phyloP scores from a whole-genome alignment of 768 basidiomycete species.

The Tricholoma bakamatsutake region DNA sequence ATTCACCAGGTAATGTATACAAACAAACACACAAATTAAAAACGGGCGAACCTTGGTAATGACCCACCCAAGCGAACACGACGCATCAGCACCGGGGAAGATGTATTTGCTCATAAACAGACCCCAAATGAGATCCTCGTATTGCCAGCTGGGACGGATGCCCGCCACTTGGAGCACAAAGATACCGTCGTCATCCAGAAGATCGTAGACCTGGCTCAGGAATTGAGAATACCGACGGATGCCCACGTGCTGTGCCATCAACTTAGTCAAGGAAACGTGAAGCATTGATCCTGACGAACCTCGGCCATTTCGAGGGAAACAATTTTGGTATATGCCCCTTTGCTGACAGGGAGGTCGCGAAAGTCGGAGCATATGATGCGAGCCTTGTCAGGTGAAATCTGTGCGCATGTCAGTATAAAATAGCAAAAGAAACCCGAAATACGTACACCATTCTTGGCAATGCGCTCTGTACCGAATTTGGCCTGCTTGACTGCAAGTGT shows the following conservation, averaged over 20 bases:
- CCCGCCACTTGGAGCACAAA: slow-evolving; percentile 98
- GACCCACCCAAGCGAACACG: slow-evolving; percentile 94
- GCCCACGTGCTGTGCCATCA: slow-evolving; percentile 71
- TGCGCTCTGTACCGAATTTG: slow-evolving; percentile 86
- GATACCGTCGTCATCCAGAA: slow-evolving; percentile 90
- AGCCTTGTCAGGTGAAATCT: slow-evolving; percentile 60
- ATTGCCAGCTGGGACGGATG: slow-evolving; percentile 94
- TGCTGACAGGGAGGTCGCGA: slow-evolving; percentile 77
- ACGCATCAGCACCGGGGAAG: slow-evolving; percentile 98
- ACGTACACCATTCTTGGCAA: slow-evolving; percentile 68
- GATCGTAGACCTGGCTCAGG: slow-evolving; percentile 86
- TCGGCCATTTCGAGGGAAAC: slow-evolving; percentile 98
- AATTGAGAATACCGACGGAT: slow-evolving; percentile 87
- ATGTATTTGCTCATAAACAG: slow-evolving; percentile 98
- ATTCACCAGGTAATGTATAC: slow-evolving; percentile 6
- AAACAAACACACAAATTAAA: neutral
- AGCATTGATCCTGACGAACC: slow-evolving; percentile 33
- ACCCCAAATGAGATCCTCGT: slow-evolving; percentile 96
- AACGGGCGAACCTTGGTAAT: slow-evolving; percentile 44
- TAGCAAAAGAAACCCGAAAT: neutral
- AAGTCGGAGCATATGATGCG: slow-evolving; percentile 92
- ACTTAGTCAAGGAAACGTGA: neutral
- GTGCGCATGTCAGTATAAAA: neutral
- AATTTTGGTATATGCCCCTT: slow-evolving; percentile 84
- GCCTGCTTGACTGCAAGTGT: slow-evolving; percentile 91